Percentiles rank a stretch among this genome's conserved stretches.
These are phyloP conservation scores for Brettanomyces custersianus DNA, from an alignment of 805 yeast genomes.

Conservation along the genomic window DNA sequence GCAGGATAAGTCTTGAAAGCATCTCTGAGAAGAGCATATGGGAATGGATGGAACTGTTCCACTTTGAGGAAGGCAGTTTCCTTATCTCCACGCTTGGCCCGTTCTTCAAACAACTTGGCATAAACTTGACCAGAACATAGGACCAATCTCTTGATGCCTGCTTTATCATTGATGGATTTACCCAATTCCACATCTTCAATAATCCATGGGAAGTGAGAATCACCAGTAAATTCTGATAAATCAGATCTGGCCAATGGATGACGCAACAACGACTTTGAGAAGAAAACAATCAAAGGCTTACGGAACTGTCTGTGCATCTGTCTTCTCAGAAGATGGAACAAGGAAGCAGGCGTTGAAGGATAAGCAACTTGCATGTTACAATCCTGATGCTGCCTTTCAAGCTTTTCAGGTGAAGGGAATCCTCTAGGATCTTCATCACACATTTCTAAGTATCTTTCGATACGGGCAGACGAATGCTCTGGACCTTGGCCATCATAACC, in stretches of 20 bases:
- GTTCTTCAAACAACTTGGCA: slow-evolving; percentile 84
- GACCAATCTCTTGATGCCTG: slow-evolving; percentile 80
- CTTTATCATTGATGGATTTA: slow-evolving; percentile 63
- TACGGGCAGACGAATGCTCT: slow-evolving; percentile 96
- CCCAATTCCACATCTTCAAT: slow-evolving; percentile 89
- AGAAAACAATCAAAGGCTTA: slow-evolving; percentile 77
- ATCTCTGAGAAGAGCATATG: slow-evolving; percentile 88
- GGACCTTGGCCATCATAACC: slow-evolving; percentile 99
- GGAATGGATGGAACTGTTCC: slow-evolving; percentile 99
- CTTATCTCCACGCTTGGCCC: slow-evolving; percentile 67
- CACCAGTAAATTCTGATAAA: slow-evolving; percentile 80
- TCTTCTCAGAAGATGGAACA: slow-evolving; percentile 95
- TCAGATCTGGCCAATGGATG: slow-evolving; percentile 94
- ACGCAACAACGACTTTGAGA: slow-evolving; percentile 91
- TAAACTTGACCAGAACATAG: slow-evolving; percentile 89
- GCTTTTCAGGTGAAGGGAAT: slow-evolving; percentile 84
- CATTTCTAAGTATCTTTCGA: slow-evolving; percentile 92
- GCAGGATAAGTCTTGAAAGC: slow-evolving; percentile 71
- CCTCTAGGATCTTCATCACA: slow-evolving; percentile 92
- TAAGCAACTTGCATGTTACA: slow-evolving; percentile 96
- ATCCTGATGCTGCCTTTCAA: slow-evolving; percentile 97
- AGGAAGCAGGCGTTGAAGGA: slow-evolving; percentile 95
- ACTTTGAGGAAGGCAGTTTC: slow-evolving; percentile 81
- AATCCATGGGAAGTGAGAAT: slow-evolving; percentile 90
- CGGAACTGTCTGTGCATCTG: slow-evolving; percentile 99